Evolutionary conservation across 345 rosid species (phyloP), one percentile per base, ranked within the genome.

Genomic region (Boechera retrofracta): DNA sequence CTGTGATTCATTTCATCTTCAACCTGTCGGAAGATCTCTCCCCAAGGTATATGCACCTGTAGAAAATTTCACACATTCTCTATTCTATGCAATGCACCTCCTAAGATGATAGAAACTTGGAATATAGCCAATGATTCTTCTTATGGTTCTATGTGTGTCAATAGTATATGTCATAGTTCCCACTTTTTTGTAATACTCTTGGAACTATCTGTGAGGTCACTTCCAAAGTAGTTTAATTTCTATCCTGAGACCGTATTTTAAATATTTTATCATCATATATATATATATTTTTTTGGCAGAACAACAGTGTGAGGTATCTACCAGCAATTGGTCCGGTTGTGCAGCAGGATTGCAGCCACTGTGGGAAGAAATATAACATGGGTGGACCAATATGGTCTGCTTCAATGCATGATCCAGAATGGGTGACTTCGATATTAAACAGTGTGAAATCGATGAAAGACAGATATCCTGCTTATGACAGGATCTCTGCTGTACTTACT

Each of bases 341-440:
- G 84, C 88, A 42, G 12, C 98, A 89, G 82, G 89, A 84, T 11
- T 93, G 98, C 82, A 81, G 66, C 13, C 87, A 92, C 72, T 95
- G 98, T 85, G 92, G 94, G 83, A 95, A 91, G 89, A 93, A 89
- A 81, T 95, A 82, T 72, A 87, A 86, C 78, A 91, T 95, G 97
- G 99, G 99, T 10, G 97, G 99, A 18, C 97, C 98, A 5, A 86
- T 95, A 76, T 95, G 98, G 99, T 92, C 99, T 64, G 99, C 96
- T 32, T 89, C 94, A 53, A 89, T 95, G 26, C 99, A 95, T 66
- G 95, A 93, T 84, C 97, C 78, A 70, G 96, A 93, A 28, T 95
- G 97, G 99, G 93, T 88, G 15, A 77, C 83, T 60, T 86, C 91
- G 12, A 84, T 87, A n/a, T 76, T 93, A 48, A 86, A 79, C 61